Evolutionary conservation across 257 asterid species (phyloP), one percentile per base, ranked within the genome.

Genomic region (Thymus mandschuricus): DNA sequence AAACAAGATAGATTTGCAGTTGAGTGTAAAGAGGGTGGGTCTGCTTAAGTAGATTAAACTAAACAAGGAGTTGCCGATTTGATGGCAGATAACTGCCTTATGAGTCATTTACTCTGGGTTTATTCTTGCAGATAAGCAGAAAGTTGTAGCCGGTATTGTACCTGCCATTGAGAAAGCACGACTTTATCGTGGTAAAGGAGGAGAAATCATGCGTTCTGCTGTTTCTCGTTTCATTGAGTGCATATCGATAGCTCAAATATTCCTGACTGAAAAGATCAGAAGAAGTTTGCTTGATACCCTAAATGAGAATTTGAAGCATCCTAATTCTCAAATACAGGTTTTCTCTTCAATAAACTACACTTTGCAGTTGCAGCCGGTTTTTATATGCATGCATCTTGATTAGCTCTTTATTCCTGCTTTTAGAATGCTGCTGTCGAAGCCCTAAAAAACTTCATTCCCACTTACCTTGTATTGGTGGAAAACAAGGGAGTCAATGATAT

Each of bases 161-260:
- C 96, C 93, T 73, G 92, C 95, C 79, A 95, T 95, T 82, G 99
- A 95, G 83, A 95, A 95, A 84, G 98, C 99, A 72, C 83, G 99
- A 40, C 88, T 95, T 41, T 92, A 92, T 84, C 97, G 99, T 55
- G 98, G 99, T 70, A 95, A 95, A 81, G 99, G 99, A 62, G 99
- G 98, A 73, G 99, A 95, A 84, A 91, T 95, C 71, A 92, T 92
- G 99, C 97, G 99, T 58, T 83, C 87, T 78, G 89, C 98, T 64
- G 99, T 95, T 78, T 95, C 97, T 65, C 97, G 92, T 74, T 92
- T 86, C 83, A 89, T 89, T 70, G 94, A 91, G 21, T 21, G 21
- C 21, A 21, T 21, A 21, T 21, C 21, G 21, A 21, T 40, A 72
- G 93, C 94, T 68, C 81, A 70, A 74, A 66, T 92, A 56, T 76